Evolutionary conservation across 306 rosid species (phyloP), one percentile per base, ranked within the genome.

Genomic region (Cicer bijugum): DNA sequence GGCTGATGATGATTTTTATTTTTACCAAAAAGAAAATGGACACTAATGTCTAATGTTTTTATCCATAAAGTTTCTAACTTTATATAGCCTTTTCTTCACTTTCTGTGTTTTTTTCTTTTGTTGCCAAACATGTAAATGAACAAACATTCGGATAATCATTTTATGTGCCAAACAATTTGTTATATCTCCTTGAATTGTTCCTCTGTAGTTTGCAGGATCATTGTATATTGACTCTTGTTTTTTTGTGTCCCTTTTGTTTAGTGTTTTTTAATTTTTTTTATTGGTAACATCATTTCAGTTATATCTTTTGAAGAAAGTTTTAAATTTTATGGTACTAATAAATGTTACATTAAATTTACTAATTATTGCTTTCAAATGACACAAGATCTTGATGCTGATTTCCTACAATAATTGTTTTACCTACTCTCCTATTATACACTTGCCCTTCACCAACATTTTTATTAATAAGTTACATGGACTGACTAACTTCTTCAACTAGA

Each of bases 351-450:
- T 69, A 9, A 69, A 69, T 33, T 44, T 58, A 40, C 63, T 51
- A 28, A 38, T 69, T 42, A 39, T 45, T 64, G 5, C 8, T 74
- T 58, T 50, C 28, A 44, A 28, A 39, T 80, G 65, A 67, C 74
- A 80, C 52, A 67, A 44, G 56, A 84, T 77, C 58, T 74, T 74
- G 66, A 59, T 44, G 45, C 58, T 67, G 66, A 75, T 75, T 66
- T 68, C 53, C 48, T 75, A 17, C 71, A 81, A 85, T 78, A 71
- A 81, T 81, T 84, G 59, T 55, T 40, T 63, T 74, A 78, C 81
- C 76, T 57, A 64, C 63, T 43, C 63, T 50, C 2, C 48, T 61
- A 39, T 12, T 0, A 15, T 61, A 60, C 76, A 42, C 33, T 53
- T 80, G n/a, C 14, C 57, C 48, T 62, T 52, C 37, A 39, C 64